Base-by-base conservation (phyloP, 2,329 filamentous ascomycete species). In the Cercospora sp. region DNA sequence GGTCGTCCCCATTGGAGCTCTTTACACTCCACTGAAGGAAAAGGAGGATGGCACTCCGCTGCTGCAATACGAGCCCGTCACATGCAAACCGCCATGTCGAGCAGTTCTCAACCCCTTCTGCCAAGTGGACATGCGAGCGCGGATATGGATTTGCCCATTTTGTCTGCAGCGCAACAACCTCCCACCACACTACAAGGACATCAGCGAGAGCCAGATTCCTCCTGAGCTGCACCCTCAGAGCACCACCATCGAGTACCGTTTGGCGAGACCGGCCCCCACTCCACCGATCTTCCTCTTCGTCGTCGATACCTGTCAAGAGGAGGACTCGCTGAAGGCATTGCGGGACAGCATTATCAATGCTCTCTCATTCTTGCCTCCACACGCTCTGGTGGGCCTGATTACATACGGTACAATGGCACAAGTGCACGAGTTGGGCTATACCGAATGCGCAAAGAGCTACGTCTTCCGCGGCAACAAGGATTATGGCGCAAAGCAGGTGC, bases 381-480 rank as follows among this genome's bases (percentile, higher is more conserved):
- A 93, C 78, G 90, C 92, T 26, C 84, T 95, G 32, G 92, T 96
- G 58, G 92, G 92, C 43, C 82, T 96, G 68, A 91, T 96, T 75
- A 95, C 92, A 58, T 96, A 89, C 77, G 95, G 95, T 70, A 98
- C 95, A 53, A 98, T 97, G 93, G 89, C 93, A 34, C 94, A 97
- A 87, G 93, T 99, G 18, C 95, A 99, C 79, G 95, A 99, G 82
- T 92, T 99, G 74, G 95, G 95, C 65, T 99, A 99, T 79, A 94
- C 92, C 65, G 95, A 98, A 81, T 99, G 95, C 81, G 93, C 95
- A 72, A 99, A 98, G 82, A 97, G 94, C 5, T 99, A 97, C 77
- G 95, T 99, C 51, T 99, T 99, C 86, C 89, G 94, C 66, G 95
- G 95, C 45, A 97, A 90, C 85, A 99, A 98, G 84, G 95, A 99